These are phyloP conservation scores for Coemansia sp. DNA, from an alignment of 192 early-diverging fungal genomes.

Conservation along the genomic window DNA sequence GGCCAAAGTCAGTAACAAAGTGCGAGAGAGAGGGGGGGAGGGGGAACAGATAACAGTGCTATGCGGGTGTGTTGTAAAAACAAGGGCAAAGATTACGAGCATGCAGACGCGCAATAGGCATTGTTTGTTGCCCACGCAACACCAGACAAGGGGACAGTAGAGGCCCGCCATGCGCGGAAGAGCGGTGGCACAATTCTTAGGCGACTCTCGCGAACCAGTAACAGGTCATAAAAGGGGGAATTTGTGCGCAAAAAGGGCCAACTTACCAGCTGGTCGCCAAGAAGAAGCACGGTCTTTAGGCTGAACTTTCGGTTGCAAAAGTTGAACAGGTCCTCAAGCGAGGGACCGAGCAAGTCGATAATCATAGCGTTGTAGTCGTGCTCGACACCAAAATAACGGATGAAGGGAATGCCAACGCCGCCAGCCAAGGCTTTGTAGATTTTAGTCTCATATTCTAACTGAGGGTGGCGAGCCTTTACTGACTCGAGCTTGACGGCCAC, in stretches of 20 bases:
- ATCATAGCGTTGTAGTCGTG: slow-evolving; percentile 84
- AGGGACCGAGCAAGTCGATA: slow-evolving; percentile 90
- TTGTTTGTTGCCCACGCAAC: slow-evolving; percentile 1
- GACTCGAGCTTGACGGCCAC: slow-evolving; percentile 98
- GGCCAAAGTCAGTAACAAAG: slow-evolving; percentile 4
- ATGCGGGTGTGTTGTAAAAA: neutral
- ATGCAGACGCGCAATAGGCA: slow-evolving; percentile 9
- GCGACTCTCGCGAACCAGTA: slow-evolving; percentile 5
- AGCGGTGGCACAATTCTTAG: slow-evolving; percentile 1
- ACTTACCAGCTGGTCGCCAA: slow-evolving; percentile 81
- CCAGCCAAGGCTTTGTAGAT: slow-evolving; percentile 95
- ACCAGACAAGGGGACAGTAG: slow-evolving; percentile 8
- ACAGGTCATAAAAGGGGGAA: neutral
- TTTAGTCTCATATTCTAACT: slow-evolving; percentile 95
- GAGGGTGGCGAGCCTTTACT: slow-evolving; percentile 92
- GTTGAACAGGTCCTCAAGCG: slow-evolving; percentile 88
- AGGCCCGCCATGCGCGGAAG: slow-evolving; percentile 1
- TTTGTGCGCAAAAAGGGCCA: neutral
- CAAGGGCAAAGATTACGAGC: slow-evolving; percentile 1
- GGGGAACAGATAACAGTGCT: neutral
- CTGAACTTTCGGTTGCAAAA: slow-evolving; percentile 87
- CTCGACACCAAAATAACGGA: slow-evolving; percentile 82
- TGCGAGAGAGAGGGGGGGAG: neutral
- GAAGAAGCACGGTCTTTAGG: slow-evolving; percentile 81
- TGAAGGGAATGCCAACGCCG: slow-evolving; percentile 87